These are phyloP conservation scores for Teratosphaeria pseudoeucalypti DNA, from an alignment of 2,329 filamentous ascomycete genomes.

Conservation along the genomic window DNA sequence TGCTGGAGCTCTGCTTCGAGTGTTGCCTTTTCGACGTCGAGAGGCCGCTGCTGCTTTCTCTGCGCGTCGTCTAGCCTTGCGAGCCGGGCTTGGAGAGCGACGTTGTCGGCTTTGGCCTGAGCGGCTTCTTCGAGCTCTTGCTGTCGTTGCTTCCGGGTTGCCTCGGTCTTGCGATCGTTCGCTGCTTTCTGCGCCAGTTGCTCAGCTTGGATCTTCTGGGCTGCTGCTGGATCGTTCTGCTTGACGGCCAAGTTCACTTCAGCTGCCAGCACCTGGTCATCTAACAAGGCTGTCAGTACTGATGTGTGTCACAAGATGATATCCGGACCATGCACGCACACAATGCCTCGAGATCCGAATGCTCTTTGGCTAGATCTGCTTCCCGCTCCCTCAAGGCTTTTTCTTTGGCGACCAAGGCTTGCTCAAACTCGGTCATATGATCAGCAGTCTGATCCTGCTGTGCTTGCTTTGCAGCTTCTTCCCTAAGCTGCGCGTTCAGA, in stretches of 20 bases:
- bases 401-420: not conserved
- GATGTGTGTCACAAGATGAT: too few species aligned
- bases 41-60: not conserved
- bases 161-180: conserved; percentile 5
- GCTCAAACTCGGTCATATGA: not conserved
- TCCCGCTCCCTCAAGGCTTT: conserved; percentile 1
- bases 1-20: conserved; percentile 1
- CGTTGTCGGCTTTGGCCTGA: conserved; percentile 1
- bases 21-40: conserved; percentile 1
- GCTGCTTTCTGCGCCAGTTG: not conserved
- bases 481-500: conserved; percentile 1
- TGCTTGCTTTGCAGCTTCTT: not conserved
- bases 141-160: conserved; percentile 1
- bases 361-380: conserved; percentile 4
- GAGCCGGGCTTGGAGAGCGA: not conserved
- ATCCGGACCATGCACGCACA: too few species aligned
- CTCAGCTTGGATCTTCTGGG: conserved; percentile 1
- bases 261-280: conserved; percentile 4
- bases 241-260: conserved; percentile 2
- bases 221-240: not conserved
- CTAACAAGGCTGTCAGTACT: too few species aligned
- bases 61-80: not conserved
- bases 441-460: conserved; percentile 1
- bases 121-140: conserved; percentile 1
- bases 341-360: not conserved